Evolutionary conservation across 441 rosid genomes (phyloP), one percentile per base, ranked within the genome.

Genomic region (Mallotus repandus): DNA sequence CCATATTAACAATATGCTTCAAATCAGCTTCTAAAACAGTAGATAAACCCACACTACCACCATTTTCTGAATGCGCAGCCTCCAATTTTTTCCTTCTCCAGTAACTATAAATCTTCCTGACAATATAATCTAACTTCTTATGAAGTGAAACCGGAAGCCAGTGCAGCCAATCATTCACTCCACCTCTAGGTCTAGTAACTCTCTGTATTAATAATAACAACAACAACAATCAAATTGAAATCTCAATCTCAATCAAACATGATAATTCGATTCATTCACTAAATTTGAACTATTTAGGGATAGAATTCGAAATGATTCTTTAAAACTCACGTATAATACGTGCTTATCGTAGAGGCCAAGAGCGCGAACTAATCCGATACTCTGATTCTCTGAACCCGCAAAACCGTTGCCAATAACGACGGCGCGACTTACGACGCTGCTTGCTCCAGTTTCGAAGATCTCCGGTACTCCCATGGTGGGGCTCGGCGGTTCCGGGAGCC

Each of bases 111-210:
- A 94, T 43, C 69, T 78, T 82, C 78, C 86, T 77, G 43, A 89
- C 76, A 67, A 92, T 73, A 69, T 79, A 86, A 57, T 88, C 78
- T 70, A 95, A 70, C 78, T 69, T 86, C 73, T 91, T 91, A 85
- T 93, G 99, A 70, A 93, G 78, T 73, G 86, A 85, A 73, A 91
- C 90, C 13, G 99, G 99, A 8, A 95, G 90, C 92, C 96, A 95
- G 68, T 89, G 98, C 7, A 93, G 81, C 96, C 97, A 93, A 74
- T 91, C 98, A 71, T 95, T 84, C 12, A 93, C 56, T 62, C 98
- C 97, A 71, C 97, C 99, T 82, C 87, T 93, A 4, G 99, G 99
- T 78, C 99, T 86, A 5, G 93, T 90, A 74, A 95, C 95, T 77
- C 97, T 84, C 99, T 93, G 83, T 60, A 69, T 46, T 62, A 41